Evolutionary conservation across 2,329 filamentous ascomycete species (phyloP), one percentile per base, ranked within the genome.

Genomic region (Colletotrichum karsti): DNA sequence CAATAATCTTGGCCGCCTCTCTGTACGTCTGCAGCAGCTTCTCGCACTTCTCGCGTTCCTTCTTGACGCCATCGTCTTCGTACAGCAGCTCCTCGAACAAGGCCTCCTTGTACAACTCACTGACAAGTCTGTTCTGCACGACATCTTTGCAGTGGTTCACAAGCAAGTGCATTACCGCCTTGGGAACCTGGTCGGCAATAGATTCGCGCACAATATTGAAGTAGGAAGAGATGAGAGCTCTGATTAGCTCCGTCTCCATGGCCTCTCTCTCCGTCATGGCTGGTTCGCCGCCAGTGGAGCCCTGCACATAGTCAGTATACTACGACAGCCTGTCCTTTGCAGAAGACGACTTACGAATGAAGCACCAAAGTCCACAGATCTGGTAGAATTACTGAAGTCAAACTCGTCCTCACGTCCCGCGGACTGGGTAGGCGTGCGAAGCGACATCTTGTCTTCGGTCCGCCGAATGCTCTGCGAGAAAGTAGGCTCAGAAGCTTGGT

Each of bases 61-160:
- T 95, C 87, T 98, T 98, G 78, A 99, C 95, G 22, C 90, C 93
- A 77, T 99, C 96, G 77, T 99, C 96, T 80, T 99, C 96, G 81
- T 99, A 98, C 41, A 99, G 85, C 61, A 99, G 87, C 78, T 99
- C 95, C 73, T 94, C 91, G 75, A 98, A 98, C 35, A 97, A 84
- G 35, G 90, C 83, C 80, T 98, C 96, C 81, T 93, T 95, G 86
- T 99, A 99, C 56, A 99, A 86, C 79, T 97, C 93, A 78, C 93
- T 97, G 64, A 99, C 96, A 7, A 99, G 90, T 50, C 96, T 89
- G 81, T 99, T 99, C 81, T 99, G 96, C 33, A 99, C 95, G 12
- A 95, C 95, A 73, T 99, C 96, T 80, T 98, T 98, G 83, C 93
- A 97, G 84, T 98, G 93, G 81, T 99, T 99, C 77, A 99, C 96